Base-by-base conservation (phyloP, 805 yeast species). In the Spathaspora girioi region DNA sequence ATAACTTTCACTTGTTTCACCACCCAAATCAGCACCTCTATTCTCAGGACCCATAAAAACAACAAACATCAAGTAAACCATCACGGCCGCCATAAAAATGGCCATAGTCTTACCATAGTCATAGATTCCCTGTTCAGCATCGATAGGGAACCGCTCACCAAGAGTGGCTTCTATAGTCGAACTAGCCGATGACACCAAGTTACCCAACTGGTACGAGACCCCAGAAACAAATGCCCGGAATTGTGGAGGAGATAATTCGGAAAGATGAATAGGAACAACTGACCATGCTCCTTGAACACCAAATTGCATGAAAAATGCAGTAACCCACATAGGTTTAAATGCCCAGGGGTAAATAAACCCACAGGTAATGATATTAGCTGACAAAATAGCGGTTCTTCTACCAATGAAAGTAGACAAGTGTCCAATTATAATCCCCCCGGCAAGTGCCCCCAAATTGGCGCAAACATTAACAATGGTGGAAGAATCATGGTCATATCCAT, bases 261-360 rank as follows among this genome's bases (percentile, higher is more conserved):
- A 72, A 41, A 86, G 69, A 65, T 84, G 83, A 43, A 83, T 77
- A 15, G 91, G 89, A 11, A 81, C 74, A 46, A 86, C 81, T 54
- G 91, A 91, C 87, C 89, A 86, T 5, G 84, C 83, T 32, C 90
- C 91, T 71, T 83, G 85, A 5, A 85, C 86, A 50, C 80, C 79
- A 60, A 80, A 78, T 62, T 84, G 87, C 61, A 84, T 61, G 70
- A 83, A 83, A 67, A 85, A 85, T 12, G 51, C 55, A 23, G 53
- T 47, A 3, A 48, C 51, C 48, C 53, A 47, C 48, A 43, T 43
- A 41, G 55, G 55, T 27, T 38, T 47, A 23, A 79, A 81, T 3
- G 83, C 83, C 73, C 82, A 78, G 26, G 88, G 87, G 61, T 85
- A 85, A 46, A 83, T 71, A 53, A 84, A 66, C 1, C 84, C 84